Evolutionary conservation across 2,329 filamentous ascomycete species (phyloP).

Genomic region (Nigrograna mackinnonii): DNA sequence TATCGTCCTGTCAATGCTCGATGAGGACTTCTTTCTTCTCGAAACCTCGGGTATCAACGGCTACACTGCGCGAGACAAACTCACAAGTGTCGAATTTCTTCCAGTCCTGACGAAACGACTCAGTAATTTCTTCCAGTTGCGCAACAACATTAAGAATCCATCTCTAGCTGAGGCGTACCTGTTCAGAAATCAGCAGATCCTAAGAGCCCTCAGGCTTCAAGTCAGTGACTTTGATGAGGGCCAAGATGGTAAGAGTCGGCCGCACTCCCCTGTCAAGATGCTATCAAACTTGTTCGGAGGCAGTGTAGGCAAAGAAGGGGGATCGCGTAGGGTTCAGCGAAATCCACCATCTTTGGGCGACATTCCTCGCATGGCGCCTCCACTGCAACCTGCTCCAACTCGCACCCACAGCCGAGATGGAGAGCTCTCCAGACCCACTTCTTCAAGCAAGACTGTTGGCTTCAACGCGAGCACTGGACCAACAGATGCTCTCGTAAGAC

Average conservation of each 20-base stretch:
- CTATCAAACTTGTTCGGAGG: conserved; percentile 79
- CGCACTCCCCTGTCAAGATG: conserved; percentile 87
- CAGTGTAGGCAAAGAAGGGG: conserved; percentile 51
- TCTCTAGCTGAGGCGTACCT: conserved; percentile 70
- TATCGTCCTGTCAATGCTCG: conserved; percentile 61
- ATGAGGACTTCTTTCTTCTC: conserved; percentile 60
- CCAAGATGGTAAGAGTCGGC: conserved; percentile 63
- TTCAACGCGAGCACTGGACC: conserved; percentile 26
- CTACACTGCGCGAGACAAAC: conserved; percentile 72
- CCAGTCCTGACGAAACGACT: conserved; percentile 75
- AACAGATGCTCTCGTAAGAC: conserved; percentile 58
- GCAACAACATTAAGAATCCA: conserved; percentile 70
- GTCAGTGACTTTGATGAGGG: conserved; percentile 62
- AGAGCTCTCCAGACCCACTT: conserved; percentile 33
- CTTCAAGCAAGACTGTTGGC: conserved; percentile 34
- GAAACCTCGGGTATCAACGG: conserved; percentile 69
- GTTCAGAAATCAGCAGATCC: conserved; percentile 75
- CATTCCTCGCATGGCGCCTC: conserved; percentile 37
- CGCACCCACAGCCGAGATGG: conserved; percentile 41
- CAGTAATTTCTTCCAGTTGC: conserved; percentile 70
- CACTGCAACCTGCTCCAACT: conserved; percentile 36
- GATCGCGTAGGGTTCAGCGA: conserved; percentile 37
- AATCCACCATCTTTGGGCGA: conserved; percentile 37
- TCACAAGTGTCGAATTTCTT: conserved; percentile 73
- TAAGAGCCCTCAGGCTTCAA: conserved; percentile 69